Evolutionary conservation across 192 early-diverging fungal species (phyloP), one percentile per base, ranked within the genome.

Genomic region (Linnemannia zychae): DNA sequence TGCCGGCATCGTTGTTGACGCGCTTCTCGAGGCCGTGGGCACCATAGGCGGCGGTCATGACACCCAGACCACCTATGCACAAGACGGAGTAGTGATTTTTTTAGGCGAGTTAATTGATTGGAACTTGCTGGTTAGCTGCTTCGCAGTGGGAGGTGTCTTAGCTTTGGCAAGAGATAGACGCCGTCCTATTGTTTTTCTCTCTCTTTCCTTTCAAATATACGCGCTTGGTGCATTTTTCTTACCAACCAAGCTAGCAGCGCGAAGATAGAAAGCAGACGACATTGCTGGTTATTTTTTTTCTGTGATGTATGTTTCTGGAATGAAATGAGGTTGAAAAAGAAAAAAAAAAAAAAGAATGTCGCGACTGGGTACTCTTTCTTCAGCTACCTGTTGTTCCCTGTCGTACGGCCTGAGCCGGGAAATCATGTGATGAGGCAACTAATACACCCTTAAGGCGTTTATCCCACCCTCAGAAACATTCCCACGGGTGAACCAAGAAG

Each of bases 11-110:
- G 36, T 48, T 68, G 46, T 84, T 84, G 76, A 84, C 81, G 33
- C 81, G 81, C 33, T 84, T 84, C 40, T 77, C 75, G 47, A 84
- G 81, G n/a, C 81, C 81, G 47, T 84, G 81, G 13, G 81, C 81
- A 13, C 81, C 81, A 73, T 84, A 84, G 37, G 76, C 81, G 7
- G 81, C 81, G 15, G 71, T 53, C 70, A 74, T 63, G 44, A 84
- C 81, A 50, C 81, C 81, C n/a, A 84, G 11, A 20, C 81, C 81
- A 22, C 81, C 81, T 84, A 60, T 24, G 57, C 53, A 33, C n/a
- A 33, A 6, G 3, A 53, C 4, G 49, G 24, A 60, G 57, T 20
- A n/a, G n/a, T n/a, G n/a, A n/a, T n/a, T n/a, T n/a, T n/a, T n/a
- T n/a, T n/a, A n/a, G n/a, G n/a, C n/a, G n/a, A n/a, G n/a, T n/a